These are phyloP conservation scores for Camellia granthamiana DNA, from an alignment of 148 eudicot species.

Conservation along the genomic window DNA sequence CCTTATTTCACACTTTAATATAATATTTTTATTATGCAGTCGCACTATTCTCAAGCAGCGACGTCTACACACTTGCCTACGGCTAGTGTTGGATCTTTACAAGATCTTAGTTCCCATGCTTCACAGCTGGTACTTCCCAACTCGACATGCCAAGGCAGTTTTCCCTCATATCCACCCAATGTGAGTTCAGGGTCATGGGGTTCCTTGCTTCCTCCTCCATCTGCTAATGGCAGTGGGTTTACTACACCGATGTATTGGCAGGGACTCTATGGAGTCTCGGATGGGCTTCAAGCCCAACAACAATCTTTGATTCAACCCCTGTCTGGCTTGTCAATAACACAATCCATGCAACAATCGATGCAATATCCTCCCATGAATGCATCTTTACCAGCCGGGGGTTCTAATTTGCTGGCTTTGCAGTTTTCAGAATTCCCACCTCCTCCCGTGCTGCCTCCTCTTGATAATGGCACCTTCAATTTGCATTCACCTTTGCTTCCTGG, in stretches of 20 bases:
- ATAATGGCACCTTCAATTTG: constrained; percentile 20
- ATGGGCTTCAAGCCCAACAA: constrained; percentile 32
- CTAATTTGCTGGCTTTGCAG: constrained; percentile 18
- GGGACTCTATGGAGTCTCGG: constrained; percentile 38
- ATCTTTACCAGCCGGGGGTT: constrained; percentile 25
- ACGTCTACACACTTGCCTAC: constrained; percentile 24
- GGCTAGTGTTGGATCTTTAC: not conserved
- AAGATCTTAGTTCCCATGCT: constrained; percentile 1
- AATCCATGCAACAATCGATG: constrained; percentile 31
- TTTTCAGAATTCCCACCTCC: constrained; percentile 33
- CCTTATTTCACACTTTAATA: not conserved
- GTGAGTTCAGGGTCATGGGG: constrained; percentile 22
- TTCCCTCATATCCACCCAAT: not conserved
- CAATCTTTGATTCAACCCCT: constrained; percentile 32
- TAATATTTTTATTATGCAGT: constrained; percentile 20
- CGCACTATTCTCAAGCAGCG: constrained; percentile 33
- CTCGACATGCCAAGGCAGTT: not conserved
- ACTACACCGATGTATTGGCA: constrained; percentile 38
- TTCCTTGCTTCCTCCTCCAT: constrained; percentile 31
- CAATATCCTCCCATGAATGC: constrained; percentile 33
- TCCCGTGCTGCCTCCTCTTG: constrained; percentile 28
- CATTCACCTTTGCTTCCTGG: not conserved
- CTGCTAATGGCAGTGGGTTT: constrained; percentile 32
- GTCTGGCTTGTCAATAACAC: constrained; percentile 34
- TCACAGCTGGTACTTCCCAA: not conserved